Evolutionary conservation across 1,284 basidiomycete species (phyloP).

Genomic region (Rugosomyces carneus): DNA sequence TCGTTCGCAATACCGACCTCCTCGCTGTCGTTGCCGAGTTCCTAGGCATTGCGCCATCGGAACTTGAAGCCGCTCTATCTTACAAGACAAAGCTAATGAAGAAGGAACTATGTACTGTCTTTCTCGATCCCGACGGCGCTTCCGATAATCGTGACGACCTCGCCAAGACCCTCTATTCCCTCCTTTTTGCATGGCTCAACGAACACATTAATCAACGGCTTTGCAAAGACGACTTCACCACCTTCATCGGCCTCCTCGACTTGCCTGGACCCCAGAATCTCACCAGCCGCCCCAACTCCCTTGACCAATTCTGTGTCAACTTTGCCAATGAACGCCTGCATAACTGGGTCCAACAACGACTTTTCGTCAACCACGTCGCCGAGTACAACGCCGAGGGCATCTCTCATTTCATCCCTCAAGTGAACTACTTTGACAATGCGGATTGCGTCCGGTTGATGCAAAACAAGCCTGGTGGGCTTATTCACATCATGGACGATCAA

Average conservation of each 20-base stretch:
- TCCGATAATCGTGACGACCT: slow-evolving; percentile 91
- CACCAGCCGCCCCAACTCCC: slow-evolving; percentile 78
- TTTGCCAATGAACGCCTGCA: slow-evolving; percentile 92
- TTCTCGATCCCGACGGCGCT: slow-evolving; percentile 91
- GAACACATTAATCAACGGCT: slow-evolving; percentile 94
- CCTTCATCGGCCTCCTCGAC: slow-evolving; percentile 94
- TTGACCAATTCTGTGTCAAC: slow-evolving; percentile 97
- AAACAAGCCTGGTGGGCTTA: slow-evolving; percentile 84
- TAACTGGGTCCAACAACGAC: slow-evolving; percentile 72
- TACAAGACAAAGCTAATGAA: slow-evolving; percentile 92
- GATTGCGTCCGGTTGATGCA: slow-evolving; percentile 87
- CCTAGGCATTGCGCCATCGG: slow-evolving; percentile 73
- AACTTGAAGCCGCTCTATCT: slow-evolving; percentile 80
- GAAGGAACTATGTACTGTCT: slow-evolving; percentile 93
- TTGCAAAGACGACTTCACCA: slow-evolving; percentile 85
- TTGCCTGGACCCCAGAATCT: slow-evolving; percentile 92
- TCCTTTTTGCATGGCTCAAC: slow-evolving; percentile 95
- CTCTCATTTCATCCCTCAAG: slow-evolving; percentile 57
- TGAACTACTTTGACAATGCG: slow-evolving; percentile 88
- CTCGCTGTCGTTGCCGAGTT: slow-evolving; percentile 86
- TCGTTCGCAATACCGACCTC: slow-evolving; percentile 77
- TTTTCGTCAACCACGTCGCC: slow-evolving; percentile 75
- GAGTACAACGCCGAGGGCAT: slow-evolving; percentile 90
- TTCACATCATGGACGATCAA: slow-evolving; percentile 98
- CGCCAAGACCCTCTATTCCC: slow-evolving; percentile 87